Conservation (phyloP, 176 grass and related monocot species). For the Carex littledalei region DNA sequence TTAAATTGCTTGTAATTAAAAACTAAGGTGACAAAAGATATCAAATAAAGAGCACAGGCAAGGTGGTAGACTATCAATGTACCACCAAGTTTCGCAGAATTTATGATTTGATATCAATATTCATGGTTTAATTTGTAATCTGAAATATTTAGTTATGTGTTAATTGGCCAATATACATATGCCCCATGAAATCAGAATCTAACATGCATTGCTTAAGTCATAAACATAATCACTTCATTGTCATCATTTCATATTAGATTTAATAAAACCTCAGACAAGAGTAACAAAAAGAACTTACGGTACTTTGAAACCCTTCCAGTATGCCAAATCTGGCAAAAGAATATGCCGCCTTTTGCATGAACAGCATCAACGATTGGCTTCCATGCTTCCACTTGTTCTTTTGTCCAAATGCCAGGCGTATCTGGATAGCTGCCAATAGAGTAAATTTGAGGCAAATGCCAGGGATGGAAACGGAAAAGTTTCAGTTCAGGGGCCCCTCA, state of each 20-base stretch:
- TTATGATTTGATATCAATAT: neutral
- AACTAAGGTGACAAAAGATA: neutral
- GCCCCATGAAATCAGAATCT: neutral
- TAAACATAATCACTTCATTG: neutral
- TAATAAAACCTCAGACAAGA: neutral
- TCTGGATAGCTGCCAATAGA: constrained; percentile 29
- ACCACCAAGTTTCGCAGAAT: neutral
- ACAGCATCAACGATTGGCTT: constrained; percentile 43
- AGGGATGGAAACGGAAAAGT: constrained; percentile 20
- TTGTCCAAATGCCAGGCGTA: constrained; percentile 59
- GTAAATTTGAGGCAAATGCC: constrained; percentile 25
- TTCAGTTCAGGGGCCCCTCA: neutral
- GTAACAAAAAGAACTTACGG: constrained; percentile 9
- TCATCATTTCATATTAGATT: neutral
- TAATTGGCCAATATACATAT: neutral
- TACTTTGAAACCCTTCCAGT: constrained; percentile 43
- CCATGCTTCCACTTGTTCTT: constrained; percentile 60
- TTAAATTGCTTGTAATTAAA: neutral
- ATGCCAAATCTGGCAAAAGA: constrained; percentile 78
- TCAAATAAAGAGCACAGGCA: neutral
- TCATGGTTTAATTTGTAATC: neutral
- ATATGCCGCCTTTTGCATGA: constrained; percentile 55
- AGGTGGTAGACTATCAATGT: neutral
- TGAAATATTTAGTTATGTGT: neutral
- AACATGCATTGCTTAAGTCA: neutral